A percentile compares a stretch with the other conserved stretches of the same genome.
phyloP scores from a whole-genome alignment of 2,329 filamentous ascomycete genomes.

The Grosmannia huntii region DNA sequence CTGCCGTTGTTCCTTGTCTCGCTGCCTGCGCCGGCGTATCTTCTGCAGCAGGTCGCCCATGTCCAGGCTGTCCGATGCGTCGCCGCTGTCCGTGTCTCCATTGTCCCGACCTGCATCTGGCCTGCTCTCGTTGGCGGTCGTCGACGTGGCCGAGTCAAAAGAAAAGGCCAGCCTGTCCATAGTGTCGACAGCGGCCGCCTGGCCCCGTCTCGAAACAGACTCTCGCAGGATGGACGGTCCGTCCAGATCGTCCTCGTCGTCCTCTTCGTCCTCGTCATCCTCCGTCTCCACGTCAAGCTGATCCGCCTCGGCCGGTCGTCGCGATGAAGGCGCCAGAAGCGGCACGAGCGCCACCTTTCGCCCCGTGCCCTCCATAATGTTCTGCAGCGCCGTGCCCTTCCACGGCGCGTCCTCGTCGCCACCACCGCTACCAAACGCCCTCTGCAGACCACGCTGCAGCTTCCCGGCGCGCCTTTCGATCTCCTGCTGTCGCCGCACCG shows the following conservation, averaged over 20 bases:
- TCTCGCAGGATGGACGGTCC: background rate
- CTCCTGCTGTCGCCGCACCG: conserved; percentile 17
- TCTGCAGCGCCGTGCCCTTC: conserved; percentile 25
- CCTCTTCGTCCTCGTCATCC: conserved; percentile 1
- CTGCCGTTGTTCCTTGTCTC: conserved; percentile 3
- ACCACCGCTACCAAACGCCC: conserved; percentile 11
- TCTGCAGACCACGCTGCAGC: conserved; percentile 21
- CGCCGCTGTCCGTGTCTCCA: background rate
- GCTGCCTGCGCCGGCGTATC: conserved; percentile 5
- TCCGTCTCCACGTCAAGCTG: background rate
- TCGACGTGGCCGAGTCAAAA: background rate
- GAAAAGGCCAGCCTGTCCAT: background rate
- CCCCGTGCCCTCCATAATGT: conserved; percentile 26
- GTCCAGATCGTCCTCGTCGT: conserved; percentile 3
- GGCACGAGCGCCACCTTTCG: conserved; percentile 13
- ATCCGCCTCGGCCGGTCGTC: background rate
- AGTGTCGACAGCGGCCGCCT: background rate
- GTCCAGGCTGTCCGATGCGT: conserved; percentile 2
- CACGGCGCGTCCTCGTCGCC: conserved; percentile 17
- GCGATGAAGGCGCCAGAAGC: background rate
- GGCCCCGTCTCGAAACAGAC: background rate
- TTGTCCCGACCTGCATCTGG: background rate
- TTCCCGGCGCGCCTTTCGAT: conserved; percentile 22
- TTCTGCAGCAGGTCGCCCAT: conserved; percentile 4
- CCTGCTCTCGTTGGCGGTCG: background rate